phyloP scores from a whole-genome alignment of 805 yeast genomes.

The Wickerhamomyces chaumierensis region DNA sequence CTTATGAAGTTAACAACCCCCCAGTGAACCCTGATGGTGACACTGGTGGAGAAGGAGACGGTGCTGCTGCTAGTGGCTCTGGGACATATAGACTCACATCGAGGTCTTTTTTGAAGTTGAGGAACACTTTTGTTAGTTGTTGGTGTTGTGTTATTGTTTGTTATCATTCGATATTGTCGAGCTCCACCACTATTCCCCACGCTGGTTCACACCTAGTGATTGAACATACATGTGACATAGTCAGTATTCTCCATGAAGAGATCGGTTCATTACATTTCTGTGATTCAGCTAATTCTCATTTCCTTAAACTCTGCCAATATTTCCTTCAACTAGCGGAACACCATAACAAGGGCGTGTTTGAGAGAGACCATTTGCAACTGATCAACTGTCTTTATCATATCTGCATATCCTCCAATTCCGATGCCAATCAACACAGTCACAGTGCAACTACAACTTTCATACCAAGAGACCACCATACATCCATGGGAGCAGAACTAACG shows the following conservation, averaged over 20 bases:
- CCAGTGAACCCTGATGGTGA: slow-evolving; percentile 19
- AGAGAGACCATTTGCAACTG: slow-evolving; percentile 64
- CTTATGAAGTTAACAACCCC: slow-evolving; percentile 5
- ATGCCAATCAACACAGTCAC: not conserved
- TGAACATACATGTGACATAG: slow-evolving; percentile 22
- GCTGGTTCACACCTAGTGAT: slow-evolving; percentile 15
- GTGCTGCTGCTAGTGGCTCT: too few relatives aligned
- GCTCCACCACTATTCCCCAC: too few relatives aligned
- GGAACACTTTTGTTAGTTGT: slow-evolving; percentile 31
- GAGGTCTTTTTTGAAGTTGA: slow-evolving; percentile 11
- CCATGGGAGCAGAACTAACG: slow-evolving; percentile 30
- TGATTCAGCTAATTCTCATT: slow-evolving; percentile 47
- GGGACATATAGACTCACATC: slow-evolving; percentile 1
- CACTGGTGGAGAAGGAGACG: too few relatives aligned
- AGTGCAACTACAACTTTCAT: slow-evolving; percentile 9
- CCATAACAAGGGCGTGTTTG: too few relatives aligned
- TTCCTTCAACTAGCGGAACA: too few relatives aligned
- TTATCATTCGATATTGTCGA: slow-evolving; percentile 14
- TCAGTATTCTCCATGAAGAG: slow-evolving; percentile 59
- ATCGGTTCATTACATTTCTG: slow-evolving; percentile 65
- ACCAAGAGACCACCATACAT: slow-evolving; percentile 40
- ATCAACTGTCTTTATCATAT: slow-evolving; percentile 72
- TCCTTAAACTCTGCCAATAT: slow-evolving; percentile 49
- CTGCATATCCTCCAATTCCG: slow-evolving; percentile 43
- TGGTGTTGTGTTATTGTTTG: slow-evolving; percentile 29